A percentile compares a stretch with the other conserved stretches of the same genome.
Conservation (phyloP, 1,139 yeast genomes). For the Meyerozyma carpophila region DNA sequence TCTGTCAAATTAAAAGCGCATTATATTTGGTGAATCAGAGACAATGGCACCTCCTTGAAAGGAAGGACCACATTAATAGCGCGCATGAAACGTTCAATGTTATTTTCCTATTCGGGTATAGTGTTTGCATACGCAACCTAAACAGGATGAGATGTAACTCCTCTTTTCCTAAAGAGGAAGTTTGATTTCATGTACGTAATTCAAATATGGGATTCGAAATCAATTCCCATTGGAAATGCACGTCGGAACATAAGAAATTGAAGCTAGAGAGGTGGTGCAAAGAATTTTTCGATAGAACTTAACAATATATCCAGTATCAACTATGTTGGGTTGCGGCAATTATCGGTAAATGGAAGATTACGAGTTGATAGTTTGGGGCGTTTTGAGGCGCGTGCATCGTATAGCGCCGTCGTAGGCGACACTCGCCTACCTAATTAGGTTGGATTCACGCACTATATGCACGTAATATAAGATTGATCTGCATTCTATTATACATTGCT, state of each 20-base stretch:
- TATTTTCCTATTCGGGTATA: background rate
- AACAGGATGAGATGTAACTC: background rate
- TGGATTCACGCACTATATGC: background rate
- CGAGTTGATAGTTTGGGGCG: too few species aligned
- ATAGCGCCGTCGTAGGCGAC: background rate
- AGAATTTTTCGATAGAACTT: too few species aligned
- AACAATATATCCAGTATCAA: too few species aligned
- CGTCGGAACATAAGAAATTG: background rate
- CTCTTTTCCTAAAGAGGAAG: background rate
- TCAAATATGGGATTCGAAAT: background rate
- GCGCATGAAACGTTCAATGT: background rate
- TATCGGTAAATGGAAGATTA: too few species aligned
- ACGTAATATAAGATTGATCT: background rate
- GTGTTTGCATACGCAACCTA: background rate
- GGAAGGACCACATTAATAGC: background rate
- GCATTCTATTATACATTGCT: background rate
- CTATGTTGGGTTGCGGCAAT: too few species aligned
- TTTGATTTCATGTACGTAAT: background rate
- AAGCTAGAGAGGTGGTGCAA: too few species aligned
- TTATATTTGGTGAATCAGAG: background rate
- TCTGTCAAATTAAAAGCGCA: too few species aligned
- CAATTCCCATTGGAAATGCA: background rate
- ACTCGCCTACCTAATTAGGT: conserved; percentile 2
- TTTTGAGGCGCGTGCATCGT: background rate
- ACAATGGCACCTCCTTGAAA: background rate